Base-by-base conservation (phyloP, 2,329 filamentous ascomycete genomes). In the Diaporthe vaccinii region DNA sequence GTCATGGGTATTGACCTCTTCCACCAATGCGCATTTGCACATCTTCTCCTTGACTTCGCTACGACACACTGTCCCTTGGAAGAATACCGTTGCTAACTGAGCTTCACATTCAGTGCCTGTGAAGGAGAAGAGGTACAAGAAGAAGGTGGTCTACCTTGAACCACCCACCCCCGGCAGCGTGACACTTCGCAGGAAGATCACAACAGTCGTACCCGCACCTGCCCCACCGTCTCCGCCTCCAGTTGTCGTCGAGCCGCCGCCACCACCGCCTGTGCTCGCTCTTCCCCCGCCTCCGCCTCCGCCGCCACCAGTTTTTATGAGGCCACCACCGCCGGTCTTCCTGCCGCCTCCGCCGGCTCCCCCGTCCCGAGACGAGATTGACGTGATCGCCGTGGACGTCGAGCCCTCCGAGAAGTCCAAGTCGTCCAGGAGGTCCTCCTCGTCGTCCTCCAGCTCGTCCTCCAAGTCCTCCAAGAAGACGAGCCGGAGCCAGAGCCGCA, bases 121-220 rank as follows among this genome's bases (percentile, higher is more conserved):
- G 31, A 75, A 55, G 65, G 73, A 76, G 69, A 69, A 82, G 75
- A 76, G 78, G 68, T 73, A 78, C 76, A 57, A 76, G 77, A 87
- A 86, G 80, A 86, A 85, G 80, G 84, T 83, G 75, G 81, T 87
- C 78, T 87, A 87, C 76, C 83, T 87, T 55, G 80, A 83, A 55
- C 84, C 84, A 57, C 84, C 85, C 10, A 83, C 82, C 69, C 82
- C 83, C 58, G 85, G 86, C 78, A 80, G 84, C 73, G 79, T 82
- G 76, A 80, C 81, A 61, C 80, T 84, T 72, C 82, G 82, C 57
- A 82, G 80, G 57, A 82, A 81, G 75, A 78, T 85, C 79, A 86
- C 85, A 9, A 83, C 82, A 58, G 80, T 85, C 77, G 81, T 86
- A 59, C 85, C 85, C 17, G 58, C 76, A 20, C 81, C 82, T 0